Conservation (phyloP, 805 yeast species). For the Yamadazyma takamatsuzukensis region DNA sequence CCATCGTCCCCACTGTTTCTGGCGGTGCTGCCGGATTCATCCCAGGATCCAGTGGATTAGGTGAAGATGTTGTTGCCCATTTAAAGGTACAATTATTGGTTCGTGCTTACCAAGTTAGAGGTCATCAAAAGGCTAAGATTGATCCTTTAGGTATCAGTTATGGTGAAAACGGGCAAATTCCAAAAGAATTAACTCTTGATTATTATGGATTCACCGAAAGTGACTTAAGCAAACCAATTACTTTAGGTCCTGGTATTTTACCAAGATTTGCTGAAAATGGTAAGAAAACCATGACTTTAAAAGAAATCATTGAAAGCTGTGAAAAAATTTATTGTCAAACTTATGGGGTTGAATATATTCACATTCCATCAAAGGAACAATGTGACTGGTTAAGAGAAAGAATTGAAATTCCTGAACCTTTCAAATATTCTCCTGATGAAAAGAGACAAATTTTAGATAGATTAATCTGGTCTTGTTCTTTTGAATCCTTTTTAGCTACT, state of each 20-base stretch:
- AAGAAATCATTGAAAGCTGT: conserved; percentile 73
- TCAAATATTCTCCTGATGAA: conserved; percentile 77
- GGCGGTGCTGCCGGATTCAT: conserved; percentile 69
- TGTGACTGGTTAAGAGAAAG: conserved; percentile 99
- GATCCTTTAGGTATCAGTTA: conserved; percentile 93
- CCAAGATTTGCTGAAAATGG: conserved; percentile 79
- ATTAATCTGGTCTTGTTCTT: conserved; percentile 92
- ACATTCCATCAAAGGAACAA: conserved; percentile 89
- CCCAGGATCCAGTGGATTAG: conserved; percentile 48
- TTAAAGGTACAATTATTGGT: conserved; percentile 94
- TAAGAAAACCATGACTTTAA: conserved; percentile 64
- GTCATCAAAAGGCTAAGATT: conserved; percentile 90
- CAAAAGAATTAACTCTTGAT: conserved; percentile 86
- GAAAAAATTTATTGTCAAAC: conserved; percentile 83
- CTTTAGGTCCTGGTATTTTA: conserved; percentile 95
- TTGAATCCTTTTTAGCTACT: conserved; percentile 87
- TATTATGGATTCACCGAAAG: conserved; percentile 88
- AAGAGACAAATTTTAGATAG: conserved; percentile 96
- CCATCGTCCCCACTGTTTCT: conserved; percentile 74
- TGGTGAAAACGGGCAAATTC: conserved; percentile 59
- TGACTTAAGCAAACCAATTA: conserved; percentile 78
- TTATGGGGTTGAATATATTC: conserved; percentile 94
- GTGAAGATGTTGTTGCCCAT: conserved; percentile 75
- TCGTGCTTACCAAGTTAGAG: conserved; percentile 98
- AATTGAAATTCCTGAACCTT: conserved; percentile 88